Evolutionary conservation across 148 eudicot species (phyloP).

Genomic region (Fagopyrum homotropicum): DNA sequence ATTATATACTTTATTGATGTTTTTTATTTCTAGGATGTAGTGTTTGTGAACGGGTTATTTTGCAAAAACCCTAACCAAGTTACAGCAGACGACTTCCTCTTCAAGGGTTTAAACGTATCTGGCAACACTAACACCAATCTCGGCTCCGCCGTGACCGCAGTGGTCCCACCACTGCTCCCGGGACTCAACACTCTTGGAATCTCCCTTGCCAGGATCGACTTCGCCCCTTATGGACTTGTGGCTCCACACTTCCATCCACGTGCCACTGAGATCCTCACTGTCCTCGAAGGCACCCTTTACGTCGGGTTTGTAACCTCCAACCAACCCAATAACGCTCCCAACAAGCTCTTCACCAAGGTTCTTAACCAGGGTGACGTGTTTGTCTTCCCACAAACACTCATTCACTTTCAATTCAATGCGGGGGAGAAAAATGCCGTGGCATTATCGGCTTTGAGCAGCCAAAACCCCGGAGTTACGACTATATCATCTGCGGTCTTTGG

Average conservation of each 20-base stretch:
- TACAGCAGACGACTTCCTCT: not conserved
- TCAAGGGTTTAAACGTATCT: not conserved
- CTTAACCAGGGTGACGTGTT: constrained; percentile 22
- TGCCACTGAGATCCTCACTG: not conserved
- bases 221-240: constrained; percentile 15
- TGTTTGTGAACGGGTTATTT: constrained; percentile 2
- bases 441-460: not conserved
- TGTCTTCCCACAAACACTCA: constrained; percentile 19
- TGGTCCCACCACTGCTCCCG: not conserved
- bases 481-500: not conserved
- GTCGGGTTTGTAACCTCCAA: constrained; percentile 11
- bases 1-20: not conserved
- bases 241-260: constrained; percentile 7
- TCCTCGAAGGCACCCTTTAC: constrained; percentile 3
- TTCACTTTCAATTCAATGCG: constrained; percentile 20
- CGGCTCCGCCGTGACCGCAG: not conserved
- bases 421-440: not conserved
- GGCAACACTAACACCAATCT: not conserved
- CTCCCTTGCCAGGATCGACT: not conserved
- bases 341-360: constrained; percentile 17
- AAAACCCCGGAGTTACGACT: not conserved
- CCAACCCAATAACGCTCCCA: not conserved
- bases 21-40: not conserved
- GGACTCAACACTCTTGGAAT: constrained; percentile 7
- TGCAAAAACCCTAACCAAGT: not conserved